Evolutionary conservation across 139 green algal species (phyloP).

Genomic region (Chlorella sp.): DNA sequence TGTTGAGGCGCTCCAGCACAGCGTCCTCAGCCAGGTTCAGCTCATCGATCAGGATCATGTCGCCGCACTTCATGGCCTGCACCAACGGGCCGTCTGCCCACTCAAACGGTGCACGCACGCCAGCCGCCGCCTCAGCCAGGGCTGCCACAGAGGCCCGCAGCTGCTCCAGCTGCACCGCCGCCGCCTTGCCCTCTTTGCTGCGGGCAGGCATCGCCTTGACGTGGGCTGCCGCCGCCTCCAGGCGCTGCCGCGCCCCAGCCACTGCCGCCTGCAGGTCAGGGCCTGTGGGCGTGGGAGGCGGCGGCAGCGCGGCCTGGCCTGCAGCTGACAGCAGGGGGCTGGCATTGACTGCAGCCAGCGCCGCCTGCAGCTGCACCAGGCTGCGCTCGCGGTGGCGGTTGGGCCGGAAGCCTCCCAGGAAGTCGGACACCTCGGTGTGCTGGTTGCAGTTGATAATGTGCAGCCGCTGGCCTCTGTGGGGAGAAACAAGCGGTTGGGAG

Average conservation of each 20-base stretch:
- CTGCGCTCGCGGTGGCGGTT: constrained; percentile 41
- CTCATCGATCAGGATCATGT: constrained; percentile 97
- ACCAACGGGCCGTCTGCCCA: constrained; percentile 97
- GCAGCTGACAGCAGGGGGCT: constrained; percentile 4
- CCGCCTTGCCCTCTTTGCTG: not conserved
- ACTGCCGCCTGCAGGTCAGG: constrained; percentile 2
- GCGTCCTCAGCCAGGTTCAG: constrained; percentile 98
- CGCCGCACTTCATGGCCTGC: constrained; percentile 91
- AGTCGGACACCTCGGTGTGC: constrained; percentile 98
- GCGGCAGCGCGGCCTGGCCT: constrained; percentile 1
- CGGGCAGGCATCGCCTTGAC: constrained; percentile 17
- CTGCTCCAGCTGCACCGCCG: constrained; percentile 23
- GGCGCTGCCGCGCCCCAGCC: not conserved
- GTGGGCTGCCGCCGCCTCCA: constrained; percentile 19
- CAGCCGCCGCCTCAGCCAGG: constrained; percentile 52
- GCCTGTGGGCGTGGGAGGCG: not conserved
- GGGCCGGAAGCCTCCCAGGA: constrained; percentile 95
- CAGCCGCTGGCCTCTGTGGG: constrained; percentile 75
- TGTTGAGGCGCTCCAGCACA: constrained; percentile 98
- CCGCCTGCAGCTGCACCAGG: constrained; percentile 22
- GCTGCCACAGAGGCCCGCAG: constrained; percentile 53
- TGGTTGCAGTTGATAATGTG: constrained; percentile 99
- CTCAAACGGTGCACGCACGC: constrained; percentile 80
- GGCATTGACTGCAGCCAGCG: constrained; percentile 23
- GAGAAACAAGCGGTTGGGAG: too few relatives aligned